Evolutionary conservation across 345 rosid species (phyloP).

Genomic region (Pistacia atlantica): DNA sequence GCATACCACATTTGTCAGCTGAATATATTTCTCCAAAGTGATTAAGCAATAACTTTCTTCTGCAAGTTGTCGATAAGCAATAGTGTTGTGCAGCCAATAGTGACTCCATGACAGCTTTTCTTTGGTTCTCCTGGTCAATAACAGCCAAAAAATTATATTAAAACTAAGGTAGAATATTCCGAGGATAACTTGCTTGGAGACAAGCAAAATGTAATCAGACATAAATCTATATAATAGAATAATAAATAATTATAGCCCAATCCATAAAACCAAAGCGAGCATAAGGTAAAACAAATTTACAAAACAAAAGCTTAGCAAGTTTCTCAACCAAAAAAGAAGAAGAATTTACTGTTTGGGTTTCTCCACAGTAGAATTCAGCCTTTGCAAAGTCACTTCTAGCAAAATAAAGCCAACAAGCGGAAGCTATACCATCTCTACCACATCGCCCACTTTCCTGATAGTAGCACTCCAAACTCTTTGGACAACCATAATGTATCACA

Average conservation of each 20-base stretch:
- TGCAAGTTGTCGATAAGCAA: slow-evolving; percentile 41
- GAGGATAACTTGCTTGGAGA: background rate
- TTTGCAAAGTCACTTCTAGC: slow-evolving; percentile 45
- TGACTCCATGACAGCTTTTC: slow-evolving; percentile 41
- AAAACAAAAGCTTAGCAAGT: slow-evolving; percentile 2
- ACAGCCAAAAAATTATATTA: background rate
- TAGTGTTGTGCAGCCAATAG: slow-evolving; percentile 43
- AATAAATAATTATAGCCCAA: background rate
- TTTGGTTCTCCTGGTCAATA: slow-evolving; percentile 40
- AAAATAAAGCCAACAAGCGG: slow-evolving; percentile 54
- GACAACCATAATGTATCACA: slow-evolving; percentile 56
- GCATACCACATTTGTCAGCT: slow-evolving; percentile 45
- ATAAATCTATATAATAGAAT: slow-evolving; percentile 6
- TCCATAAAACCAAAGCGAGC: background rate
- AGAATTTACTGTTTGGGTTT: slow-evolving; percentile 32
- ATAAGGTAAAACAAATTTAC: background rate
- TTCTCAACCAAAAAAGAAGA: slow-evolving; percentile 6
- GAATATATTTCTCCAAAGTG: slow-evolving; percentile 45
- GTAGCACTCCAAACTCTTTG: slow-evolving; percentile 50
- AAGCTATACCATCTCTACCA: slow-evolving; percentile 57
- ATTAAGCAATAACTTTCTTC: slow-evolving; percentile 51
- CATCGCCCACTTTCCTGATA: slow-evolving; percentile 59
- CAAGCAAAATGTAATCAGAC: slow-evolving; percentile 3
- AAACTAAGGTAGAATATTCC: background rate
- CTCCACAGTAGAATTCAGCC: slow-evolving; percentile 48